Conservation (phyloP, 306 rosid genomes). For the Sechiopsis laciniata region DNA sequence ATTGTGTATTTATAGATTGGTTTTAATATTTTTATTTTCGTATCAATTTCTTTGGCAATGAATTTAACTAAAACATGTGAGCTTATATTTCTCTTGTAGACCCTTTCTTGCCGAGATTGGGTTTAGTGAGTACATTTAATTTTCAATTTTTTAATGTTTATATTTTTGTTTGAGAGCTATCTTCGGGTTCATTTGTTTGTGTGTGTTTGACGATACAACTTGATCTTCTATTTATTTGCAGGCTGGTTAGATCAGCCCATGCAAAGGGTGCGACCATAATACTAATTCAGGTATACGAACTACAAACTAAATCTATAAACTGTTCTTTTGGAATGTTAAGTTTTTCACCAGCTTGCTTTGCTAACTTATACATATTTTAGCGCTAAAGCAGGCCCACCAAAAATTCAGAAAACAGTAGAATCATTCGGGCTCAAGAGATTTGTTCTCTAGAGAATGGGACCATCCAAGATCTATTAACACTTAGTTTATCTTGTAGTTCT, state of each 20-base stretch:
- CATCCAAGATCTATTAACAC: too few relatives aligned
- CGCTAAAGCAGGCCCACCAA: not conserved
- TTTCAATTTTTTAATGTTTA: not conserved
- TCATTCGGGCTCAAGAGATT: too few relatives aligned
- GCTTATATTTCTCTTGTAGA: not conserved
- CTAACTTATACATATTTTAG: not conserved
- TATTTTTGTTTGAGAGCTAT: not conserved
- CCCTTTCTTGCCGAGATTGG: not conserved
- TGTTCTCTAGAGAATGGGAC: too few relatives aligned
- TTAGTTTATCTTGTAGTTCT: too few relatives aligned
- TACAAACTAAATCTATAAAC: constrained; percentile 16
- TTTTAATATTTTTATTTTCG: not conserved
- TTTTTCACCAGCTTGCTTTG: not conserved
- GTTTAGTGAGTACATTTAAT: not conserved
- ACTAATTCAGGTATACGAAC: constrained; percentile 71
- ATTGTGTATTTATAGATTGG: not conserved
- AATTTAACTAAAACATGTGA: not conserved
- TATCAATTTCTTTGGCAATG: not conserved
- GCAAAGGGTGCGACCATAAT: constrained; percentile 71
- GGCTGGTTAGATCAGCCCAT: constrained; percentile 86
- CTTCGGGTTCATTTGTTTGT: not conserved
- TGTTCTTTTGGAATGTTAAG: not conserved
- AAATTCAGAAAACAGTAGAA: too few relatives aligned
- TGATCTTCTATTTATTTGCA: constrained; percentile 29
- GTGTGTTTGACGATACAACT: not conserved